phyloP scores from a whole-genome alignment of 1,284 basidiomycete genomes.

The Gymnopus androsaceus region DNA sequence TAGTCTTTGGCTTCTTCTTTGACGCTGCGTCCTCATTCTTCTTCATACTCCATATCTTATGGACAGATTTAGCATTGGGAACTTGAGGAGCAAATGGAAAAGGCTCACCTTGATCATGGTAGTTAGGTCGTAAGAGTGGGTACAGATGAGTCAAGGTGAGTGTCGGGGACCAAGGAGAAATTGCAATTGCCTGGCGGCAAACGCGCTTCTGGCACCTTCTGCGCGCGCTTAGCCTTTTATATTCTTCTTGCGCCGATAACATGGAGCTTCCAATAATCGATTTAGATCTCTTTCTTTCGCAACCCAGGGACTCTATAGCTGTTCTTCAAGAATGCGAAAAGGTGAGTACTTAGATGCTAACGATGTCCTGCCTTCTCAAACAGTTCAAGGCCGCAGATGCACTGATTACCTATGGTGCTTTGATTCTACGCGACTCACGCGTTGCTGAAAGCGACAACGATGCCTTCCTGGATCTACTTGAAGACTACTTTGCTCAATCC shows the following conservation, averaged over 20 bases:
- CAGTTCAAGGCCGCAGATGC: conserved; percentile 70
- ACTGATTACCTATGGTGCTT: conserved; percentile 78
- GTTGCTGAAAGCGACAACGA: conserved; percentile 9
- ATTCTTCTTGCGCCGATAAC: conserved; percentile 19
- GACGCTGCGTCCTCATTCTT: conserved; percentile 93
- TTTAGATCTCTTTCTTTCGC: conserved; percentile 70
- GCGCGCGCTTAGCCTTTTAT: not conserved
- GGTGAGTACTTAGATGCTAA: too few species aligned
- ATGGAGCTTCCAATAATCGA: conserved; percentile 71
- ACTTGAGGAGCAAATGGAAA: not conserved
- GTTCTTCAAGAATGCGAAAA: conserved; percentile 66
- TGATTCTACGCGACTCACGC: conserved; percentile 54
- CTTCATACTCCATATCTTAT: conserved; percentile 96
- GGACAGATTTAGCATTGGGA: not conserved
- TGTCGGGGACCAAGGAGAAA: not conserved
- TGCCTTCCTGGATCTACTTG: conserved; percentile 58
- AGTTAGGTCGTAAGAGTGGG: conserved; percentile 30
- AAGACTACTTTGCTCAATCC: conserved; percentile 86
- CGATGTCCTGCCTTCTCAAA: conserved; percentile 1
- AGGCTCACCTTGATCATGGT: conserved; percentile 59
- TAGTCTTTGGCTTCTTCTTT: conserved; percentile 96
- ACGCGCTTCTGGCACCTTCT: too few species aligned
- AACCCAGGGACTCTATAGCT: conserved; percentile 46
- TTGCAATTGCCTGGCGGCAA: too few species aligned
- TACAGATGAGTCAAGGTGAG: conserved; percentile 11